Evolutionary conservation across 768 basidiomycete species (phyloP).

Genomic region (Hypholoma fasciculare): DNA sequence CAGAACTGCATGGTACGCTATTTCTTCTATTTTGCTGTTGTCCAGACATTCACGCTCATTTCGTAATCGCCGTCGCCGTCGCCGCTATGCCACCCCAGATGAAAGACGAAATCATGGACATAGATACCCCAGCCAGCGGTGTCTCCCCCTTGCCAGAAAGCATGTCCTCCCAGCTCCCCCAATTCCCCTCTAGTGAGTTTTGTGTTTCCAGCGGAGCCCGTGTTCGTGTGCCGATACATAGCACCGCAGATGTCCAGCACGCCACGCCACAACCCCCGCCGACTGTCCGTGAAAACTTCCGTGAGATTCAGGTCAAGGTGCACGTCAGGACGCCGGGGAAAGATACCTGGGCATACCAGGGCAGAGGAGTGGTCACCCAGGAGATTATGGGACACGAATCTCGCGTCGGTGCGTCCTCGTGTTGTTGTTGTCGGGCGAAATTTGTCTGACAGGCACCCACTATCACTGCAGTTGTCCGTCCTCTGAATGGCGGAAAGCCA

Average conservation of each 20-base stretch:
- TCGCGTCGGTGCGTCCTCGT: slow-evolving; percentile 64
- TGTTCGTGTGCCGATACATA: neutral
- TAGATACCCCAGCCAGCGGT: slow-evolving; percentile 29
- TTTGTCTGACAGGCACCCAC: slow-evolving; percentile 4
- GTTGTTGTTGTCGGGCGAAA: neutral
- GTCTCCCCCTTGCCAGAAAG: slow-evolving; percentile 8
- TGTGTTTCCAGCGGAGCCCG: neutral
- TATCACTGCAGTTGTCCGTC: slow-evolving; percentile 10
- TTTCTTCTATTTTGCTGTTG: neutral
- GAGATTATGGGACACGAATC: slow-evolving; percentile 76
- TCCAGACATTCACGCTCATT: neutral
- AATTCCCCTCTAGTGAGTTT: slow-evolving; percentile 12
- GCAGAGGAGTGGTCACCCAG: slow-evolving; percentile 74
- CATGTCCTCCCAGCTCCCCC: slow-evolving; percentile 6
- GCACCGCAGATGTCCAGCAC: slow-evolving; percentile 1
- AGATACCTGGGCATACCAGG: slow-evolving; percentile 82
- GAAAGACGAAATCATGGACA: slow-evolving; percentile 44
- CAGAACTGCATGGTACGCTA: neutral
- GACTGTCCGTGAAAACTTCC: slow-evolving; percentile 48
- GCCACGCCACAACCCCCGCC: slow-evolving; percentile 12
- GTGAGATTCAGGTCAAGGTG: slow-evolving; percentile 82
- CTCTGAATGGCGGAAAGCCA: slow-evolving; percentile 9
- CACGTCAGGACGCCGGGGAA: slow-evolving; percentile 78
- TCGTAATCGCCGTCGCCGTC: neutral
- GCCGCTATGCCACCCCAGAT: slow-evolving; percentile 23